phyloP scores from a whole-genome alignment of 768 basidiomycete genomes.

The Tremella yokohamensis region DNA sequence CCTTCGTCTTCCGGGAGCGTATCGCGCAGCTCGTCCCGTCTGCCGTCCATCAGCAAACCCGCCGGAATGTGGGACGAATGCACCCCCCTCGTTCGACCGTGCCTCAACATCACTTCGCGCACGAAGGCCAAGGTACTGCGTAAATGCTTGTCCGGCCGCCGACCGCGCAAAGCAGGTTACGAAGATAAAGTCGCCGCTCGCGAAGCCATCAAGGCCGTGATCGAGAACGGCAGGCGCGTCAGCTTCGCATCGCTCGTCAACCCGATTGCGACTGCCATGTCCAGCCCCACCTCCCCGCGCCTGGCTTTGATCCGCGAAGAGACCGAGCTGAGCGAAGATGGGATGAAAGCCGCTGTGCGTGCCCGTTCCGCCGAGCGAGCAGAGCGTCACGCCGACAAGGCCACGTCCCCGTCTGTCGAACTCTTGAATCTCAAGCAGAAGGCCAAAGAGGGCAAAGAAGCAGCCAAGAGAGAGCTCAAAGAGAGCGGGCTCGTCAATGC shows the following conservation, averaged over 20 bases:
- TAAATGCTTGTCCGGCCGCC: slow-evolving; percentile 17
- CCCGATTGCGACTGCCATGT: neutral
- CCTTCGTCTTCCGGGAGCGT: neutral
- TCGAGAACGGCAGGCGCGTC: slow-evolving; percentile 22
- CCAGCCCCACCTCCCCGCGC: neutral
- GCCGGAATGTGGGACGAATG: neutral
- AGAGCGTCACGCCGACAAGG: too few species aligned
- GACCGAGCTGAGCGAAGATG: neutral
- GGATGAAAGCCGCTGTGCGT: too few species aligned
- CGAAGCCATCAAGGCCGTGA: slow-evolving; percentile 29
- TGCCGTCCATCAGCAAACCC: neutral
- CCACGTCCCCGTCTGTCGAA: neutral
- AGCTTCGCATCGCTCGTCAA: neutral
- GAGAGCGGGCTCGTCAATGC: too few species aligned
- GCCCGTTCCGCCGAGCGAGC: too few species aligned
- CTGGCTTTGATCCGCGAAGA: neutral
- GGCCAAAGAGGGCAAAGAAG: slow-evolving; percentile 6
- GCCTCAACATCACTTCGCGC: neutral
- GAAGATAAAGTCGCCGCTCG: slow-evolving; percentile 24
- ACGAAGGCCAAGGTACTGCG: slow-evolving; percentile 9
- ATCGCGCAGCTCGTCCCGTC: neutral
- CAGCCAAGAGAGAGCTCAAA: neutral
- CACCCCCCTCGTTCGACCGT: neutral
- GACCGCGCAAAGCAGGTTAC: slow-evolving; percentile 23
- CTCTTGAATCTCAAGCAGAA: slow-evolving; percentile 1